These are phyloP conservation scores for Colletotrichum graminicola DNA, from an alignment of 2,329 filamentous ascomycete species.

Conservation along the genomic window DNA sequence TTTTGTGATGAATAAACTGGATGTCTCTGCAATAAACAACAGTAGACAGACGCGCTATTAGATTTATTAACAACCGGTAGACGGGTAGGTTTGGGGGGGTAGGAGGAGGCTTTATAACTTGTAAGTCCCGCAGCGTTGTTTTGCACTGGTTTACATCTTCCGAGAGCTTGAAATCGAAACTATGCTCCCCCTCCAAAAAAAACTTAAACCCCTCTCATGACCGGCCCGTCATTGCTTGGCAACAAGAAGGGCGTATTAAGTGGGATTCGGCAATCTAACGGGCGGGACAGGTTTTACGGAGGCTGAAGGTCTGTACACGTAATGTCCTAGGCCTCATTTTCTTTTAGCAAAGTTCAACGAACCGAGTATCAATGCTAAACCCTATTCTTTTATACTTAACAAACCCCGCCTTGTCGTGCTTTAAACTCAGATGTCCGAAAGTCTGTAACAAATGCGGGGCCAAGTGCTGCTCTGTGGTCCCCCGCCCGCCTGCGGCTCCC, in stretches of 20 bases:
- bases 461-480: neutral
- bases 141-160: neutral
- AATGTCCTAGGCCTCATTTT: neutral
- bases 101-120: neutral
- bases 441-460: neutral
- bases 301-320: no score
- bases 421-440: neutral
- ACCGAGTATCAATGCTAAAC: neutral
- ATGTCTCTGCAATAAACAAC: no score
- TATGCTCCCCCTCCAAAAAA: neutral
- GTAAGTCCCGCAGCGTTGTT: neutral
- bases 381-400: neutral
- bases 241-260: neutral
- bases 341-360: neutral
- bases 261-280: neutral
- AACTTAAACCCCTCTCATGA: neutral
- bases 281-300: no score
- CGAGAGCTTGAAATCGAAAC: neutral
- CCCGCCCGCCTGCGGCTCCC: neutral
- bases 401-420: no score
- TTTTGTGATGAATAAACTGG: no score
- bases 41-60: neutral
- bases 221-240: neutral
- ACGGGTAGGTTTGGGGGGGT: no score
- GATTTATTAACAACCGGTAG: neutral